phyloP scores from a whole-genome alignment of 768 basidiomycete genomes.

The Phaffia australis region DNA sequence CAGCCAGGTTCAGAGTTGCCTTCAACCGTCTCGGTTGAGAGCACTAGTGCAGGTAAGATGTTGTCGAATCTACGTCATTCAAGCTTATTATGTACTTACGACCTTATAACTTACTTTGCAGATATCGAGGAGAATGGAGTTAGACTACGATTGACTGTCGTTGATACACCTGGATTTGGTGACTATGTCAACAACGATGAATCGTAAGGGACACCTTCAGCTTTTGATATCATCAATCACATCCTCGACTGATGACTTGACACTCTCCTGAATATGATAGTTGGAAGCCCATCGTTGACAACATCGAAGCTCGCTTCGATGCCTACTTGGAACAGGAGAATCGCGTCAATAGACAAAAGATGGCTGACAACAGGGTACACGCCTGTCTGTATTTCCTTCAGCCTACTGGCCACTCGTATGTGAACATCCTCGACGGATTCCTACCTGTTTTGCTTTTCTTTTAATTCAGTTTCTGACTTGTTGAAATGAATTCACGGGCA shows the following conservation, averaged over 20 bases:
- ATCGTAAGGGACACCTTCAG: conserved; percentile 47
- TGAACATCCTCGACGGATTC: conserved; percentile 15
- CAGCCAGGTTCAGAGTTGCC: conserved; percentile 76
- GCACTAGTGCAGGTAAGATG: conserved; percentile 83
- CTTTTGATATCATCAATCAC: not conserved
- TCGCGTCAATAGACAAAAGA: conserved; percentile 86
- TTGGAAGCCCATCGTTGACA: conserved; percentile 97
- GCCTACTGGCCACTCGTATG: conserved; percentile 94
- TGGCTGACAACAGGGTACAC: conserved; percentile 93
- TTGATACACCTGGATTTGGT: conserved; percentile 97
- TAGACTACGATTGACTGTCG: conserved; percentile 90
- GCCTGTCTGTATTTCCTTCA: conserved; percentile 99
- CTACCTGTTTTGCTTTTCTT: conserved; percentile 12
- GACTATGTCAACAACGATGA: conserved; percentile 99
- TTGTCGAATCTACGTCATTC: not conserved
- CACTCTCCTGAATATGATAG: conserved; percentile 40
- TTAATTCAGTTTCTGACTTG: not conserved
- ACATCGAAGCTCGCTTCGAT: conserved; percentile 96
- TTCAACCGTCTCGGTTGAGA: conserved; percentile 94
- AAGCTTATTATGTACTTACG: not conserved
- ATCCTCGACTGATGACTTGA: not conserved
- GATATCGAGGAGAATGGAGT: conserved; percentile 99
- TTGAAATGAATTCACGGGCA: no score
- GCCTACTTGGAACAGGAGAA: conserved; percentile 98
- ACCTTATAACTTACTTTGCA: conserved; percentile 36